These are phyloP conservation scores for Erodium trifolium DNA, from an alignment of 441 rosid genomes.

Conservation along the genomic window DNA sequence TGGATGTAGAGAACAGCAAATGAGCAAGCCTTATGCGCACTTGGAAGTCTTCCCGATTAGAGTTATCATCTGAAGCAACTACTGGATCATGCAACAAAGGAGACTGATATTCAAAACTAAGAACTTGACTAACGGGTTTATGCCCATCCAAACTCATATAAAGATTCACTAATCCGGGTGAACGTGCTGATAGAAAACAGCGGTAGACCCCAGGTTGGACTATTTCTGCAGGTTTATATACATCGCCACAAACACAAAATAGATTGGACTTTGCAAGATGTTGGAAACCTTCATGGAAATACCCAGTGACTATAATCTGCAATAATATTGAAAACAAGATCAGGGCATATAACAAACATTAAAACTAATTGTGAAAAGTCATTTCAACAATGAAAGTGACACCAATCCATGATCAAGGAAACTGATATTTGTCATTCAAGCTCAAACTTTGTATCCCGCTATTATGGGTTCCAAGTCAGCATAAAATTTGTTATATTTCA, in stretches of 20 bases:
- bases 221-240: conserved; percentile 51
- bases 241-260: conserved; percentile 69
- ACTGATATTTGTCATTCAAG: background rate
- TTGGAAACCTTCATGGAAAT: conserved; percentile 51
- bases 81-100: conserved; percentile 27
- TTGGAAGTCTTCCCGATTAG: conserved; percentile 65
- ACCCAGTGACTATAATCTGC: conserved; percentile 83
- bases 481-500: background rate
- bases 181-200: conserved; percentile 57
- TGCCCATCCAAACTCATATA: conserved; percentile 73
- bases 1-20: conserved; percentile 71
- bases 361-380: background rate
- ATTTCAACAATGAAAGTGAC: background rate
- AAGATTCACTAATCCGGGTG: conserved; percentile 61
- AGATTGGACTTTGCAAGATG: conserved; percentile 55
- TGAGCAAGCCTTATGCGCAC: conserved; percentile 69
- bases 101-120: conserved; percentile 64
- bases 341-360: conserved; percentile 6
- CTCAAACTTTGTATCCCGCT: background rate
- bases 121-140: conserved; percentile 67
- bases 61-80: conserved; percentile 40
- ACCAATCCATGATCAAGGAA: background rate
- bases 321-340: conserved; percentile 20
- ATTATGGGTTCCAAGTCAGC: background rate
- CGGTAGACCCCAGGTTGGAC: conserved; percentile 84